Percentiles rank a stretch among this genome's conserved stretches.
These are phyloP conservation scores for Davidsoniella neocaledoniae DNA, from an alignment of 2,329 filamentous ascomycete genomes.

Conservation along the genomic window DNA sequence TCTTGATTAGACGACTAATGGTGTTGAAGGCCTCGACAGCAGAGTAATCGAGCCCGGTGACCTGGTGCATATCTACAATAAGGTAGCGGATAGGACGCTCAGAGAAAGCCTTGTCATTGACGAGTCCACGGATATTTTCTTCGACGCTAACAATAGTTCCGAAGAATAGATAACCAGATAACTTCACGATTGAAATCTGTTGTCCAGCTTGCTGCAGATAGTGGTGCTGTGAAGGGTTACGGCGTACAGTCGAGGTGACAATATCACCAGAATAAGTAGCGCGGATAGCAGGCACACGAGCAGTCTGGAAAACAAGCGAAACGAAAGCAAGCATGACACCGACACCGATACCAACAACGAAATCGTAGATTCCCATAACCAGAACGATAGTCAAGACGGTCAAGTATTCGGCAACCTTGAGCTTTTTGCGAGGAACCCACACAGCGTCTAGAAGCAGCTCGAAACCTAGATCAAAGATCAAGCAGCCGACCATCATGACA, in stretches of 20 bases:
- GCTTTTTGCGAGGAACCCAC: conserved; percentile 72
- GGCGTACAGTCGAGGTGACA: conserved; percentile 78
- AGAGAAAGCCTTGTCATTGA: conserved; percentile 67
- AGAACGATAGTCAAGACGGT: conserved; percentile 82
- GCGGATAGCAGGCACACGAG: conserved; percentile 72
- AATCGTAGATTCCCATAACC: conserved; percentile 94
- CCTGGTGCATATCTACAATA: conserved; percentile 73
- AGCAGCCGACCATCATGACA: conserved; percentile 85
- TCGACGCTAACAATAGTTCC: conserved; percentile 94
- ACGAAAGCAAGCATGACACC: conserved; percentile 85
- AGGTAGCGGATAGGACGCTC: conserved; percentile 73
- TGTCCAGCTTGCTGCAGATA: conserved; percentile 73
- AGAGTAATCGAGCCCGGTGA: conserved; percentile 88
- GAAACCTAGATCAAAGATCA: conserved; percentile 91
- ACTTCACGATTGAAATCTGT: conserved; percentile 81
- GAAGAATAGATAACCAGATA: conserved; percentile 94
- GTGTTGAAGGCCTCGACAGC: conserved; percentile 89
- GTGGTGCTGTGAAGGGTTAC: conserved; percentile 74
- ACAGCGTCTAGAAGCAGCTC: conserved; percentile 80
- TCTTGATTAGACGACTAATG: conserved; percentile 67
- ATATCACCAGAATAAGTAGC: conserved; percentile 81
- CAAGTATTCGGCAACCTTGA: conserved; percentile 73
- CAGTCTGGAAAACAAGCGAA: conserved; percentile 81
- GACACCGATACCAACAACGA: conserved; percentile 82
- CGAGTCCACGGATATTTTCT: conserved; percentile 63